Evolutionary conservation across 164 flowering plant species (phyloP).

Genomic region (Macadamia tetraphylla): DNA sequence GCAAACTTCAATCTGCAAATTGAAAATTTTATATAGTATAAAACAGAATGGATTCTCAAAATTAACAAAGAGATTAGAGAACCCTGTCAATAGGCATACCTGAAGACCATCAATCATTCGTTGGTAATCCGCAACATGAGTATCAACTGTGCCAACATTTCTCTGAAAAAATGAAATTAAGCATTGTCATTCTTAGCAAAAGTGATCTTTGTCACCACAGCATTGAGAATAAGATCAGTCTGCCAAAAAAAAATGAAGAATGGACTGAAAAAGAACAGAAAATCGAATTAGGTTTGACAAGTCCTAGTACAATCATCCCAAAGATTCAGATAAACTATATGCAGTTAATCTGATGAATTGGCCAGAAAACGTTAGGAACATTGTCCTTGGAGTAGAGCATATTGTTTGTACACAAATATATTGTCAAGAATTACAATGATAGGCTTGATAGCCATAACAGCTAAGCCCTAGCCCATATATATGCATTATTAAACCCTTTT

Average conservation of each 20-base stretch:
- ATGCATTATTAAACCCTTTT: too few species aligned
- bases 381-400: too few species aligned
- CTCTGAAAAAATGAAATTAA: constrained; percentile 39
- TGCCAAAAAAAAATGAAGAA: background rate
- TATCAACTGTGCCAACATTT: constrained; percentile 80
- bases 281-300: background rate
- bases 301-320: background rate
- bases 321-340: background rate
- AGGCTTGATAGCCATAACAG: too few species aligned
- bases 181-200: background rate
- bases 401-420: too few species aligned
- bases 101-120: constrained; percentile 90
- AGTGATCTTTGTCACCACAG: background rate
- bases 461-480: too few species aligned
- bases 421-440: too few species aligned
- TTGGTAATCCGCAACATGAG: constrained; percentile 87
- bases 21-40: background rate
- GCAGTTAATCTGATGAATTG: background rate
- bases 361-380: background rate
- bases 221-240: background rate
- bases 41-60: background rate
- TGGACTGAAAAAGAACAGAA: background rate
- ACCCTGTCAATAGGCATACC: constrained; percentile 31
- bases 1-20: constrained; percentile 64
- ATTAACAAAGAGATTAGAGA: background rate